These are phyloP conservation scores for Phylloporus sp. DNA, from an alignment of 768 basidiomycete genomes.

Conservation along the genomic window DNA sequence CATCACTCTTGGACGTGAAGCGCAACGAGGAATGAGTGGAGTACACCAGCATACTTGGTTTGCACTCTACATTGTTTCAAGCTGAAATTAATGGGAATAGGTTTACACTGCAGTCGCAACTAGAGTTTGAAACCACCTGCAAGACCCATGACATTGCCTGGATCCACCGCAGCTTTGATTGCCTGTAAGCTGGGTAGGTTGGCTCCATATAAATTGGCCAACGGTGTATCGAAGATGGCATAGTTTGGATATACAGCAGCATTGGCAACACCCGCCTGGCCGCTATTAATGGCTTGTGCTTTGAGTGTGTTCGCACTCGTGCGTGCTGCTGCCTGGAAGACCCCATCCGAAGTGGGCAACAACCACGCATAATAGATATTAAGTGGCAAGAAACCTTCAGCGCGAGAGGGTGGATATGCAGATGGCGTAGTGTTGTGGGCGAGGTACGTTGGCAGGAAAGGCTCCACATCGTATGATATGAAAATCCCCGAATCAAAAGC, in stretches of 20 bases:
- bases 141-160: slow-evolving; percentile 44
- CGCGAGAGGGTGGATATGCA: slow-evolving; percentile 44
- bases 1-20: no score
- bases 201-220: slow-evolving; percentile 44
- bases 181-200: slow-evolving; percentile 32
- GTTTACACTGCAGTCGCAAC: not conserved
- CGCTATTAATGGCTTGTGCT: slow-evolving; percentile 38
- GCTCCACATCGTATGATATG: slow-evolving; percentile 35
- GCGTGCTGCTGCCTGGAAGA: slow-evolving; percentile 35
- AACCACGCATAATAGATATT: slow-evolving; percentile 36
- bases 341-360: not conserved
- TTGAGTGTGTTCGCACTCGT: slow-evolving; percentile 37
- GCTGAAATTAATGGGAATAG: no score
- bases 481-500: not conserved
- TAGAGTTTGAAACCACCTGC: slow-evolving; percentile 49
- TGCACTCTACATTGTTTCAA: no score
- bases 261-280: slow-evolving; percentile 34
- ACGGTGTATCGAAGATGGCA: slow-evolving; percentile 46
- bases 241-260: slow-evolving; percentile 52
- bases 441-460: slow-evolving; percentile 42
- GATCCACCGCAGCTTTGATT: not conserved
- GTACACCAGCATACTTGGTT: no score
- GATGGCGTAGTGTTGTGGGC: slow-evolving; percentile 33
- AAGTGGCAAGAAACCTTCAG: slow-evolving; percentile 35
- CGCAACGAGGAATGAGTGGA: no score